phyloP scores from a whole-genome alignment of 257 asterid species.

The Solanum bukasovii region DNA sequence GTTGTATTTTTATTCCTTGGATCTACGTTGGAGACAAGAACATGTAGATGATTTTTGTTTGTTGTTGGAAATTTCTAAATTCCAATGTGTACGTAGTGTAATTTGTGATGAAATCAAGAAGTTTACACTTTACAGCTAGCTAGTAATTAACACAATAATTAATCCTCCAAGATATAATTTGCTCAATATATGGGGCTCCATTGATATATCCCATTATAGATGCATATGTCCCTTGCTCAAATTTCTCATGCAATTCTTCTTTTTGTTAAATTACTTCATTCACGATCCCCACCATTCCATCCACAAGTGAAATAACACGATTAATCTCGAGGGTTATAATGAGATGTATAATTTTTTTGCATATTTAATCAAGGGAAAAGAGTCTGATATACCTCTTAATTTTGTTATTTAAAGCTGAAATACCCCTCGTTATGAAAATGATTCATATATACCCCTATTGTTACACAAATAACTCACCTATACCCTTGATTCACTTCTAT shows the following conservation, averaged over 20 bases:
- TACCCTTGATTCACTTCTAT: background rate
- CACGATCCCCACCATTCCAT: background rate
- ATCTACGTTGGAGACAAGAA: background rate
- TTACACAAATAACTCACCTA: no score
- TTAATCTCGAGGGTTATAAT: background rate
- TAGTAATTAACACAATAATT: no score
- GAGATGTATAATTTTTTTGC: background rate
- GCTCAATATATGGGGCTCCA: background rate
- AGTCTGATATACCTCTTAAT: no score
- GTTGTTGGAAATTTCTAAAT: background rate
- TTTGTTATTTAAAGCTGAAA: no score
- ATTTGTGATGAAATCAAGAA: no score
- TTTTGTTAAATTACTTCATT: background rate
- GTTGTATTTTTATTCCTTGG: background rate
- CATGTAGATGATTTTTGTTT: background rate
- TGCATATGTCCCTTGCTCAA: background rate
- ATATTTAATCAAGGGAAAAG: background rate
- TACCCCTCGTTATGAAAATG: fast-evolving
- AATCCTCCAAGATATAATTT: no score
- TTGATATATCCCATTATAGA: background rate
- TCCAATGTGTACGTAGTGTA: no score
- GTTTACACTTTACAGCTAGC: no score
- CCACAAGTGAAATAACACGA: background rate
- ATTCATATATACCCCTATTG: no score
- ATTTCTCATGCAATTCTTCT: background rate